These are phyloP conservation scores for Arthrobotrys sphaeroides DNA, from an alignment of 2,329 filamentous ascomycete species.

Conservation along the genomic window DNA sequence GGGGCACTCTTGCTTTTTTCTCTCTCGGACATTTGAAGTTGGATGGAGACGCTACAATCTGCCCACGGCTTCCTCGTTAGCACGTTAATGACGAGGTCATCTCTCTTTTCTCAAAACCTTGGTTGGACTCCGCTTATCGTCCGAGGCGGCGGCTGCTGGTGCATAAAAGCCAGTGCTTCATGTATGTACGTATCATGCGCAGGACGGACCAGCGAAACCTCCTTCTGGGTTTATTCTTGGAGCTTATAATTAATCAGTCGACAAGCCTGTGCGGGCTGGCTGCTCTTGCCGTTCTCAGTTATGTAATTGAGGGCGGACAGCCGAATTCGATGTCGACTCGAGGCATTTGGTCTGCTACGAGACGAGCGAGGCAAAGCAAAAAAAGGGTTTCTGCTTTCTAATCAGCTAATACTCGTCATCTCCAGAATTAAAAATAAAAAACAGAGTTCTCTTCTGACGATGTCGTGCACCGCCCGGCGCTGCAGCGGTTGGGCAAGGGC, in stretches of 20 bases:
- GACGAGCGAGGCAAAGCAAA: not conserved
- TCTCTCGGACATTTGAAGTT: not conserved
- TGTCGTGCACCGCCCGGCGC: not conserved
- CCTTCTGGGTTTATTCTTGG: not conserved
- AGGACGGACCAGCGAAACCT: not conserved
- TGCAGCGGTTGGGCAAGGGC: not conserved
- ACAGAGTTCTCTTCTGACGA: slow-evolving; percentile 2
- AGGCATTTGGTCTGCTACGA: not conserved
- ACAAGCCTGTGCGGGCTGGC: not conserved
- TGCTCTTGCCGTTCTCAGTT: slow-evolving; percentile 20
- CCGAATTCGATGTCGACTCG: not conserved
- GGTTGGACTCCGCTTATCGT: slow-evolving; percentile 4
- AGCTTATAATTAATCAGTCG: no score
- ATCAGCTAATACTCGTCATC: not conserved
- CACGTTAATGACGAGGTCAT: slow-evolving; percentile 29
- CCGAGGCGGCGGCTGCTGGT: slow-evolving; percentile 1
- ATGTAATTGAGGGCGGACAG: not conserved
- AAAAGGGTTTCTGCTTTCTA: not conserved
- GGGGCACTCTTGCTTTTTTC: slow-evolving; percentile 19
- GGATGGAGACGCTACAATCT: not conserved
- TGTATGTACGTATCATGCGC: slow-evolving; percentile 2
- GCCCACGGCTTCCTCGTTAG: not conserved
- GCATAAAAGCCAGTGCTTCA: not conserved
- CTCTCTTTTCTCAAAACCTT: slow-evolving; percentile 19
- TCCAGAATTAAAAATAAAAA: slow-evolving; percentile 19